These are phyloP conservation scores for Vigna mungo DNA, from an alignment of 306 rosid species.

Conservation along the genomic window DNA sequence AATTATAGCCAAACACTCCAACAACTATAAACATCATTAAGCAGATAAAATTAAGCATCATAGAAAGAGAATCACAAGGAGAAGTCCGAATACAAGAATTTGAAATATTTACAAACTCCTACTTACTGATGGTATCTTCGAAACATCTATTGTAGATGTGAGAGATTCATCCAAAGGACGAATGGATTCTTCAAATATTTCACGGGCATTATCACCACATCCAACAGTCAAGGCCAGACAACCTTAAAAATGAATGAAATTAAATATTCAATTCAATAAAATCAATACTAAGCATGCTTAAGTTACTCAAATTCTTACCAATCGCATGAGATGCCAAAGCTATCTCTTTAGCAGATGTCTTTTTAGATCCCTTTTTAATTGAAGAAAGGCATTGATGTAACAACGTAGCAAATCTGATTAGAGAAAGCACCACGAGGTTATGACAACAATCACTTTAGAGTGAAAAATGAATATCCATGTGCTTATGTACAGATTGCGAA, in stretches of 20 bases:
- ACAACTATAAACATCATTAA: constrained; percentile 62
- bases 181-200: constrained; percentile 71
- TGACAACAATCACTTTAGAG: constrained; percentile 18
- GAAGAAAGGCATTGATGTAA: constrained; percentile 85
- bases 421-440: constrained; percentile 31
- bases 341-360: constrained; percentile 80
- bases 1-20: constrained; percentile 87
- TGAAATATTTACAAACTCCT: constrained; percentile 19
- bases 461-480: neutral
- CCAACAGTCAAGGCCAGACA: constrained; percentile 87
- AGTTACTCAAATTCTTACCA: constrained; percentile 60
- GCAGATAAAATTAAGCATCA: constrained; percentile 17
- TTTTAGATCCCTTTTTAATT: constrained; percentile 79
- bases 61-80: neutral
- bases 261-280: constrained; percentile 22
- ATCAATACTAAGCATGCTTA: neutral
- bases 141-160: constrained; percentile 58
- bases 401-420: constrained; percentile 82
- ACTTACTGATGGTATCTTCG: constrained; percentile 66
- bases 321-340: constrained; percentile 79
- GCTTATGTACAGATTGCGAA: neutral
- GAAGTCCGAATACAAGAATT: constrained; percentile 8
- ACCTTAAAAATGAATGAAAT: constrained; percentile 55
- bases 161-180: constrained; percentile 71
- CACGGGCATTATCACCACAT: constrained; percentile 73